phyloP scores from a whole-genome alignment of 768 basidiomycete genomes.

The Mycena maculata region DNA sequence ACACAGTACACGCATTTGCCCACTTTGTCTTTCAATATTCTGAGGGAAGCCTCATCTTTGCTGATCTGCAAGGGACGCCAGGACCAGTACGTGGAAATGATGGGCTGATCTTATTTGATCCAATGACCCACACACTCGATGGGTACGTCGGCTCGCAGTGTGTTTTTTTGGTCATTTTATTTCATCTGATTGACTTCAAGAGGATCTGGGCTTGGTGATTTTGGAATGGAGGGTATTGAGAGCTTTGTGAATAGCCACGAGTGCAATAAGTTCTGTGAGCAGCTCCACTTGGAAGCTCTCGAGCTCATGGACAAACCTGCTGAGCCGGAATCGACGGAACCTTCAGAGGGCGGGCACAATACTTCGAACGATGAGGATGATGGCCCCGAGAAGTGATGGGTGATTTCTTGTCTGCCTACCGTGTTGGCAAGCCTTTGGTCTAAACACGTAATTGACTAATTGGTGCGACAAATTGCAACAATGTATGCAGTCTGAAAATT shows the following conservation, averaged over 20 bases:
- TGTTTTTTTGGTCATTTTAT: background rate
- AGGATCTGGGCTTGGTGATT: conserved; percentile 22
- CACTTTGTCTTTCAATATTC: conserved; percentile 10
- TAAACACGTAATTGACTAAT: no score
- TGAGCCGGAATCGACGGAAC: background rate
- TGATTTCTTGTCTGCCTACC: no score
- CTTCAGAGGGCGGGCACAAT: conserved; percentile 8
- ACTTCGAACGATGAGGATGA: no score
- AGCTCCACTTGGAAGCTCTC: conserved; percentile 8
- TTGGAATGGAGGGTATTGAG: conserved; percentile 15
- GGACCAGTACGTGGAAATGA: conserved; percentile 5
- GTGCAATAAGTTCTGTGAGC: conserved; percentile 17
- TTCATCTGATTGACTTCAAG: background rate
- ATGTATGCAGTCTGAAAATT: no score
- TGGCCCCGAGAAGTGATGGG: no score
- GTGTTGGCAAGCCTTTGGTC: no score
- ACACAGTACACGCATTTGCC: conserved; percentile 15
- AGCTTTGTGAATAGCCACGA: conserved; percentile 1
- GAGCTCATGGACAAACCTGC: background rate
- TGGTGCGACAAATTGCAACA: no score
- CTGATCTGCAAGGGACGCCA: conserved; percentile 24
- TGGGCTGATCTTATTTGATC: conserved; percentile 20
- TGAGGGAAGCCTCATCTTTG: conserved; percentile 13
- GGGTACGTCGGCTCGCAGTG: background rate
- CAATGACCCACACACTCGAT: conserved; percentile 17